phyloP scores from a whole-genome alignment of 1,284 basidiomycete genomes.

The Rhodofomes roseus region DNA sequence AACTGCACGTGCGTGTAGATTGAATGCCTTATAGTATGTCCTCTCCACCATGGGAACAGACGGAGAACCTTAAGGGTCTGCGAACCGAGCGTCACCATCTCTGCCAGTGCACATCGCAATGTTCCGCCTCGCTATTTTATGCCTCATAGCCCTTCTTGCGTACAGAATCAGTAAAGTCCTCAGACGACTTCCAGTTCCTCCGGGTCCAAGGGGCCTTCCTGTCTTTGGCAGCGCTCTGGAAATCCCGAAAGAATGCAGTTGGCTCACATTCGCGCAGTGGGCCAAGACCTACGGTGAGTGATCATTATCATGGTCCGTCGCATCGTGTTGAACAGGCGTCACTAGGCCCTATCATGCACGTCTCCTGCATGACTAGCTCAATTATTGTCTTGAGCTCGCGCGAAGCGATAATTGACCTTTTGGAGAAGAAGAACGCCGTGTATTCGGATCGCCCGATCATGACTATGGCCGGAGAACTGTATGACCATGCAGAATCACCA shows the following conservation, averaged over 20 bases:
- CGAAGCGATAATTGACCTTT: not conserved
- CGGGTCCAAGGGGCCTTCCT: constrained; percentile 1
- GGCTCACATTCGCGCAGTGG: constrained; percentile 2
- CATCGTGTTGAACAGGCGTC: too few species aligned
- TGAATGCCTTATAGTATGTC: too few species aligned
- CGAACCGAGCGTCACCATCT: too few species aligned
- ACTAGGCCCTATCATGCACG: constrained; percentile 2
- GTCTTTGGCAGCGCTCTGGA: constrained; percentile 1
- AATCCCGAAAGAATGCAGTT: not conserved
- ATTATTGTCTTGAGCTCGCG: constrained; percentile 2
- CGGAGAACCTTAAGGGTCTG: too few species aligned
- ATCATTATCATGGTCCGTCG: too few species aligned
- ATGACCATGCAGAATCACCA: not conserved
- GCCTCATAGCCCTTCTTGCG: not conserved
- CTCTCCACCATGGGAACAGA: too few species aligned
- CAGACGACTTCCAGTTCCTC: not conserved
- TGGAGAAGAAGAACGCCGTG: constrained; percentile 3
- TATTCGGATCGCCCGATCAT: constrained; percentile 7
- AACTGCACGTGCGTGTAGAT: too few species aligned
- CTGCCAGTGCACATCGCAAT: not conserved
- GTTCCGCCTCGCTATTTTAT: not conserved
- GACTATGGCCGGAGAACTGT: not conserved
- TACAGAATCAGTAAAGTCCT: not conserved
- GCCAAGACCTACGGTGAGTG: constrained; percentile 1
- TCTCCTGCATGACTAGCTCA: not conserved